Conservation (phyloP, 2,329 filamentous ascomycete genomes). For the Penicillium hordei region DNA sequence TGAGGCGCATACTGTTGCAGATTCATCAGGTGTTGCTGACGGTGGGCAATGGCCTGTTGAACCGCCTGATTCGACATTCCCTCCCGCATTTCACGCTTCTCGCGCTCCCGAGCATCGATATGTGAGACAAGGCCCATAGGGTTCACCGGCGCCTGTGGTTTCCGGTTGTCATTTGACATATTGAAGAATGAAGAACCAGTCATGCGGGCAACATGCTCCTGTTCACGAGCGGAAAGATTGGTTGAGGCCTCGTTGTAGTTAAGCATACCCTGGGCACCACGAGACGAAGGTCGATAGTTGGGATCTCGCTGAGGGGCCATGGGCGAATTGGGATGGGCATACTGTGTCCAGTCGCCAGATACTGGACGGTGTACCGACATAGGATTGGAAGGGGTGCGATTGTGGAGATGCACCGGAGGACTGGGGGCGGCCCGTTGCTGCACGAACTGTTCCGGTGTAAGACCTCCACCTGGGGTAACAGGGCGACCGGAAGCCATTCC, state of each 20-base stretch:
- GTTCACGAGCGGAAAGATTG: conserved; percentile 79
- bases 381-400: conserved; percentile 57
- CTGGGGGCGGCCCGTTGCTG: conserved; percentile 67
- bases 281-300: conserved; percentile 49
- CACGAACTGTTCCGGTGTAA: conserved; percentile 81
- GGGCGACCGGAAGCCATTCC: conserved; percentile 54
- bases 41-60: conserved; percentile 69
- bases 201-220: conserved; percentile 80
- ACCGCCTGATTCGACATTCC: conserved; percentile 69
- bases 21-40: conserved; percentile 57
- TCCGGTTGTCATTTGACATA: conserved; percentile 57
- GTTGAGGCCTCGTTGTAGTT: conserved; percentile 53
- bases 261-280: conserved; percentile 56
- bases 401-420: conserved; percentile 60
- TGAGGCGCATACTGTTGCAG: conserved; percentile 33
- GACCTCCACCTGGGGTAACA: conserved; percentile 51
- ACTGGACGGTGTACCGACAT: conserved; percentile 36
- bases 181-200: conserved; percentile 76
- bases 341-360: conserved; percentile 43
- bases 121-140: conserved; percentile 70
- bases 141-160: conserved; percentile 48
- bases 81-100: conserved; percentile 69
- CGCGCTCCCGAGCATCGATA: conserved; percentile 76
- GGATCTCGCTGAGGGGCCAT: conserved; percentile 28
- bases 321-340: conserved; percentile 36